A percentile compares a stretch with the other conserved stretches of the same genome.
These are phyloP conservation scores for Saraca asoca DNA, from an alignment of 331 rosid species.

Conservation along the genomic window DNA sequence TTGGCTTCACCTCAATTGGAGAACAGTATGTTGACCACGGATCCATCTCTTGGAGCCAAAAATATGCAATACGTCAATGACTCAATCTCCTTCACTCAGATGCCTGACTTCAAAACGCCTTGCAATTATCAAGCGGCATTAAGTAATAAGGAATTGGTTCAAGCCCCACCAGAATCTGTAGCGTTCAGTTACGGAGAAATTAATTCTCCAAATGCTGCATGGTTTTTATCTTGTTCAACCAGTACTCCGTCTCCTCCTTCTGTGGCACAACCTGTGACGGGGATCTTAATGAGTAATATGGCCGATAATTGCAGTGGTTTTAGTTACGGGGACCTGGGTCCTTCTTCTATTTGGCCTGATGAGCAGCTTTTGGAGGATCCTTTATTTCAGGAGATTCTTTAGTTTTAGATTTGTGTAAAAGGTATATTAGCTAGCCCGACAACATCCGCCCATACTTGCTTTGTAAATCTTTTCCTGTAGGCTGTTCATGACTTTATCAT, in stretches of 20 bases:
- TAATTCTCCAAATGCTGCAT: slow-evolving; percentile 44
- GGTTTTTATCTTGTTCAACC: slow-evolving; percentile 53
- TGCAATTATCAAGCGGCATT: slow-evolving; percentile 30
- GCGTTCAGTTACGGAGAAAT: slow-evolving; percentile 35
- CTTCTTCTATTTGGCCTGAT: slow-evolving; percentile 57
- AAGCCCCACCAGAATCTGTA: slow-evolving; percentile 29
- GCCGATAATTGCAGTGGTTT: slow-evolving; percentile 45
- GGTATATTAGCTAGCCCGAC: too few relatives aligned
- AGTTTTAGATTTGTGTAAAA: slow-evolving; percentile 12
- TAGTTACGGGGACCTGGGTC: slow-evolving; percentile 45
- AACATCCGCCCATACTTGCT: background rate
- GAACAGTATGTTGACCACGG: background rate
- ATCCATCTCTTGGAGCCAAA: slow-evolving; percentile 12
- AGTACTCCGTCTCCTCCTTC: slow-evolving; percentile 47
- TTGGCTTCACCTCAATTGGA: slow-evolving; percentile 29
- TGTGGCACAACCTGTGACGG: slow-evolving; percentile 29
- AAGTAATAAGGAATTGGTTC: slow-evolving; percentile 27
- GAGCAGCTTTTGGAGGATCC: slow-evolving; percentile 55
- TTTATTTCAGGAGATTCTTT: slow-evolving; percentile 49
- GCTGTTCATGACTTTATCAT: background rate
- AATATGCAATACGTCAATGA: slow-evolving; percentile 38
- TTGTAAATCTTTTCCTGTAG: background rate
- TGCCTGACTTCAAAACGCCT: slow-evolving; percentile 53
- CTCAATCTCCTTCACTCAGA: slow-evolving; percentile 45
- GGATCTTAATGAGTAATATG: slow-evolving; percentile 30